Evolutionary conservation across 2,329 filamentous ascomycete species (phyloP).

Genomic region (Cladophialophora psammophila): DNA sequence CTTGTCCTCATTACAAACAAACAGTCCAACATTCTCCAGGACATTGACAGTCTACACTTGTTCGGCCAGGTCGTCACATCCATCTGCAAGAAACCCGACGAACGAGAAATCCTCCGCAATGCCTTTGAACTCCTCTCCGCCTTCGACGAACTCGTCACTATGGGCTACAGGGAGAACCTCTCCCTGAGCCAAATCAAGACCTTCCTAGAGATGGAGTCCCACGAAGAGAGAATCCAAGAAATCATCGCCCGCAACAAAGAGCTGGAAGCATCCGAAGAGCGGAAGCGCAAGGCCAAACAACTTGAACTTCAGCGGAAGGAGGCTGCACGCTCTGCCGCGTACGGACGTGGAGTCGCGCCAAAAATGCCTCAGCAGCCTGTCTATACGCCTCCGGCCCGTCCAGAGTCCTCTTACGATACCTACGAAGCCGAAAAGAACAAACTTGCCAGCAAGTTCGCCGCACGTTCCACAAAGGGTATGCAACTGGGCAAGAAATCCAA

Average conservation of each 20-base stretch:
- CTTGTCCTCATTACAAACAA: conserved; percentile 99
- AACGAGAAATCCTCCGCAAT: conserved; percentile 93
- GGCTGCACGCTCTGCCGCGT: conserved; percentile 72
- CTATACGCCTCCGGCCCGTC: conserved; percentile 80
- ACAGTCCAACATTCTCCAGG: conserved; percentile 98
- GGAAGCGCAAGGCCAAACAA: conserved; percentile 98
- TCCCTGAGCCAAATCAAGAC: conserved; percentile 98
- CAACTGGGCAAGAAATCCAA: conserved; percentile 99
- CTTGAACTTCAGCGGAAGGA: conserved; percentile 99
- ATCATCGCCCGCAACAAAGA: conserved; percentile 99
- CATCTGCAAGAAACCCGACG: conserved; percentile 94
- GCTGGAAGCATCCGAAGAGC: conserved; percentile 95
- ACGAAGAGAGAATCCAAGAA: conserved; percentile 98
- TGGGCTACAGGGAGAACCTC: conserved; percentile 95
- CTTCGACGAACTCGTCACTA: conserved; percentile 94
- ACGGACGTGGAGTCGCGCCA: conserved; percentile 65
- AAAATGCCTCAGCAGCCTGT: conserved; percentile 85
- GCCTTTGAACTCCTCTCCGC: conserved; percentile 95
- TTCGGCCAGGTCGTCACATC: conserved; percentile 97
- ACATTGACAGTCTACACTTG: conserved; percentile 97
- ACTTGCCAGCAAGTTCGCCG: conserved; percentile 70
- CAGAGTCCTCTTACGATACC: conserved; percentile 77
- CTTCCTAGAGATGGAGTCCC: conserved; percentile 98
- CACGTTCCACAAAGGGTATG: conserved; percentile 92
- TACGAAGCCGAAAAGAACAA: conserved; percentile 99